Evolutionary conservation across 768 basidiomycete genomes (phyloP).

Genomic region (Paxillus involutus): DNA sequence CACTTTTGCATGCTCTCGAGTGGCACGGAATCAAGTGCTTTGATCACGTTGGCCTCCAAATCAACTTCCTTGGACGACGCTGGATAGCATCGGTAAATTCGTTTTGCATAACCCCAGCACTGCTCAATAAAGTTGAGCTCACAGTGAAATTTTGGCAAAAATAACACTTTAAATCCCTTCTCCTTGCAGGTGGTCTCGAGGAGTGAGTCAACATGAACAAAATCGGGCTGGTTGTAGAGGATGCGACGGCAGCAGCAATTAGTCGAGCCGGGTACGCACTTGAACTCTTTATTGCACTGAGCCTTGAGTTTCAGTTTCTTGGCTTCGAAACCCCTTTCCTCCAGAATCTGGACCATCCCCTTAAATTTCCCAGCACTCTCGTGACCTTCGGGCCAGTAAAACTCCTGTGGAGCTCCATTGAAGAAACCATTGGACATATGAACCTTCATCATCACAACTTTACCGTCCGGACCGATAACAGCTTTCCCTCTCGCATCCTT

Average conservation of each 20-base stretch:
- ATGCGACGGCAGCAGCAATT: slow-evolving; percentile 1
- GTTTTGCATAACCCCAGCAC: slow-evolving; percentile 31
- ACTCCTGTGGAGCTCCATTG: too few relatives aligned
- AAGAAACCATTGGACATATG: too few relatives aligned
- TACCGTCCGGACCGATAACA: too few relatives aligned
- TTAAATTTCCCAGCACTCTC: too few relatives aligned
- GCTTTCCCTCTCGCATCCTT: too few relatives aligned
- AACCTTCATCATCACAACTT: too few relatives aligned
- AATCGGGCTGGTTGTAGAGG: neutral
- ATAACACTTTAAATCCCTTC: neutral
- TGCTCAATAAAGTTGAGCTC: slow-evolving; percentile 33
- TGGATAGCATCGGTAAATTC: slow-evolving; percentile 17
- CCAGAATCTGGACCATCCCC: too few relatives aligned
- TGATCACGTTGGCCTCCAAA: neutral
- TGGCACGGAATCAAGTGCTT: neutral
- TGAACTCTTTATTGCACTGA: too few relatives aligned
- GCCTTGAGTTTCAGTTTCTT: too few relatives aligned
- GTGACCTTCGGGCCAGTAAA: too few relatives aligned
- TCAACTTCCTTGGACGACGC: neutral
- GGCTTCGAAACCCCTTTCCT: too few relatives aligned
- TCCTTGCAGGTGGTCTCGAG: neutral
- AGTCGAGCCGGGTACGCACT: too few relatives aligned
- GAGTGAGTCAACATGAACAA: neutral
- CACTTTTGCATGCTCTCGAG: neutral
- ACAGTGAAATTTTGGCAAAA: slow-evolving; percentile 32